phyloP scores from a whole-genome alignment of 306 rosid genomes.

The Alnus rubra region DNA sequence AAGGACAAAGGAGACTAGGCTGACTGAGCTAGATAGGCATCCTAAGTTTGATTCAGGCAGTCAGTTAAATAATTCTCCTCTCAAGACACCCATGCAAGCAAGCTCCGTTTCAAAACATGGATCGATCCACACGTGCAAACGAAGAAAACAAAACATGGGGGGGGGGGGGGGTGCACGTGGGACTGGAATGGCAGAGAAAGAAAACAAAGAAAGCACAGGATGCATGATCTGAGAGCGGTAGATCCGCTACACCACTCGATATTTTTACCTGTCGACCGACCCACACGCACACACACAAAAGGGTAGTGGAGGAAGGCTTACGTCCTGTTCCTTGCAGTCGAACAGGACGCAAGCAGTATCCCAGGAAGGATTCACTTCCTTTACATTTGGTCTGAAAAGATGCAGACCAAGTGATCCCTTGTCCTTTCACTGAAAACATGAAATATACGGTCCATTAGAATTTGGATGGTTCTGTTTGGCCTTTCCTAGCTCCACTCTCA shows the following conservation, averaged over 20 bases:
- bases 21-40: slow-evolving; percentile 23
- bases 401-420: slow-evolving; percentile 47
- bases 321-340: background rate
- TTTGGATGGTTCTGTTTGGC: slow-evolving; percentile 22
- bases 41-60: slow-evolving; percentile 23
- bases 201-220: slow-evolving; percentile 29
- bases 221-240: slow-evolving; percentile 41
- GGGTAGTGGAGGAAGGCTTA: background rate
- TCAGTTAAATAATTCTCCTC: slow-evolving; percentile 43
- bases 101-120: slow-evolving; percentile 9
- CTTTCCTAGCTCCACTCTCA: background rate
- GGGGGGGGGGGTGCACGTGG: slow-evolving; percentile 41
- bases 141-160: background rate
- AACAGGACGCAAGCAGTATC: background rate
- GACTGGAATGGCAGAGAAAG: slow-evolving; percentile 29
- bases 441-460: background rate
- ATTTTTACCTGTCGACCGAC: slow-evolving; percentile 39
- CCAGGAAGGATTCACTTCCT: slow-evolving; percentile 22
- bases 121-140: slow-evolving; percentile 57
- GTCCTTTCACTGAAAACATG: slow-evolving; percentile 26
- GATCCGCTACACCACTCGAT: slow-evolving; percentile 34
- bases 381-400: slow-evolving; percentile 39
- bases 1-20: background rate
- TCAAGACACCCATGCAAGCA: slow-evolving; percentile 38
- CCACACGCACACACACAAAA: background rate